Conservation (phyloP, 371 early-diverging fungal genomes). For the Mortierella polycephala region DNA sequence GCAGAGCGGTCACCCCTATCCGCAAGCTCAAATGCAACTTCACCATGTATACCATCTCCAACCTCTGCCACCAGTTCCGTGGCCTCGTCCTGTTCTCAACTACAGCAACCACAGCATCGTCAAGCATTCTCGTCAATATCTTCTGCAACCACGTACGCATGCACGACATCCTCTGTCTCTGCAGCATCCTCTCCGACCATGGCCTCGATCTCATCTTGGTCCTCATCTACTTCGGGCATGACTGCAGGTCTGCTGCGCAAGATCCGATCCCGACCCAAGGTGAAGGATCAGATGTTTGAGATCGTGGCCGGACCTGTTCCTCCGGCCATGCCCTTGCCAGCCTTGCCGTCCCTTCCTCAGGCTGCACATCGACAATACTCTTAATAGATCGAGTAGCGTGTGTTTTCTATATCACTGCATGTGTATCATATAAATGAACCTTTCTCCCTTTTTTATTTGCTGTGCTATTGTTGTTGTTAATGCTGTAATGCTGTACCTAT, state of each 20-base stretch:
- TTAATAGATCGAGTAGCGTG: too few relatives aligned
- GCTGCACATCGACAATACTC: background rate
- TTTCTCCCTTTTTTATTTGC: too few relatives aligned
- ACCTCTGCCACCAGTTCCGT: background rate
- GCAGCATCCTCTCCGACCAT: constrained; percentile 16
- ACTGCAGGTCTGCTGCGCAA: constrained; percentile 43
- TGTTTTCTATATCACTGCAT: too few relatives aligned
- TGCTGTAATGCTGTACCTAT: too few relatives aligned
- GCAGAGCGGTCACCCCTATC: background rate
- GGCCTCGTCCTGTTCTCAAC: background rate
- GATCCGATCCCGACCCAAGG: constrained; percentile 39
- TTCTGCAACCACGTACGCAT: background rate
- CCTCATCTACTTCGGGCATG: constrained; percentile 16
- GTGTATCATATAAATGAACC: too few relatives aligned
- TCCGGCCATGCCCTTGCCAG: background rate
- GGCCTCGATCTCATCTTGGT: constrained; percentile 14
- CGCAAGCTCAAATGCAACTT: background rate
- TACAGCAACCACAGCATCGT: background rate
- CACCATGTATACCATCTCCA: background rate
- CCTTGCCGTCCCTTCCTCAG: background rate
- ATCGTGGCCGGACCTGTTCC: constrained; percentile 18
- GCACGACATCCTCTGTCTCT: background rate
- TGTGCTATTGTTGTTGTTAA: too few relatives aligned
- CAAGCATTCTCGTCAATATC: background rate
- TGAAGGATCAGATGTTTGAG: constrained; percentile 42